Evolutionary conservation across 352 stramenopile genomes (phyloP).

Genomic region (Pythium folliculosum): DNA sequence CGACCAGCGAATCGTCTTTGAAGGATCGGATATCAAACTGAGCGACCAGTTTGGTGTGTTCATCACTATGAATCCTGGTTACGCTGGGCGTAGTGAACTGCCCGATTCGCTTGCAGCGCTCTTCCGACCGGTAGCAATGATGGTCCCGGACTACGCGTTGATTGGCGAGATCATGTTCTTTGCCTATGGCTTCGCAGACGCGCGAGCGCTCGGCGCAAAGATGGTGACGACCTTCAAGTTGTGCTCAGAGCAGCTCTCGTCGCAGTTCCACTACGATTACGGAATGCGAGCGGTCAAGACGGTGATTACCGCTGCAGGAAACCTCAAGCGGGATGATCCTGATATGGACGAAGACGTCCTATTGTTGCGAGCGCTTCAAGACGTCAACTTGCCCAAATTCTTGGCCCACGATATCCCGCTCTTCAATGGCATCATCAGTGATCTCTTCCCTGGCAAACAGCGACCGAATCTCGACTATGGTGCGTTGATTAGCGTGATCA

Average conservation of each 20-base stretch:
- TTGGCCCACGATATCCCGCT: slow-evolving; percentile 93
- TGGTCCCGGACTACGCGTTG: slow-evolving; percentile 90
- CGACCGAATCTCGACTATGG: slow-evolving; percentile 88
- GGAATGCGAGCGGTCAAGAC: slow-evolving; percentile 91
- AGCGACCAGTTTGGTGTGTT: slow-evolving; percentile 91
- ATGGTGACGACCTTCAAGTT: slow-evolving; percentile 91
- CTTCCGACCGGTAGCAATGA: slow-evolving; percentile 91
- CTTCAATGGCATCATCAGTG: slow-evolving; percentile 95
- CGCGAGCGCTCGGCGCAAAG: slow-evolving; percentile 63
- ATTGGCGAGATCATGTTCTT: slow-evolving; percentile 93
- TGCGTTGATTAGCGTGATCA: slow-evolving; percentile 88
- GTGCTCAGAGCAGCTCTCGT: slow-evolving; percentile 88
- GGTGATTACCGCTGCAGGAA: slow-evolving; percentile 86
- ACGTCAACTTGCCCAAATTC: slow-evolving; percentile 97
- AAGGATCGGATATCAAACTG: slow-evolving; percentile 94
- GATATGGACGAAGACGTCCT: slow-evolving; percentile 94
- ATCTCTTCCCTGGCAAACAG: slow-evolving; percentile 93
- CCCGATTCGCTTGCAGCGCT: slow-evolving; percentile 84
- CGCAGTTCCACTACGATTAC: slow-evolving; percentile 92
- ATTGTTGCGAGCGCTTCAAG: slow-evolving; percentile 92
- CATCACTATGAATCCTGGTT: slow-evolving; percentile 92
- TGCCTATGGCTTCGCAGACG: slow-evolving; percentile 78
- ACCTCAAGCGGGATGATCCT: slow-evolving; percentile 90
- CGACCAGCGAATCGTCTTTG: slow-evolving; percentile 91
- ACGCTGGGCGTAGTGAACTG: slow-evolving; percentile 85